Evolutionary conservation across 163 green algal species (phyloP), one percentile per base, ranked within the genome.

Genomic region (Chlorella variabilis): DNA sequence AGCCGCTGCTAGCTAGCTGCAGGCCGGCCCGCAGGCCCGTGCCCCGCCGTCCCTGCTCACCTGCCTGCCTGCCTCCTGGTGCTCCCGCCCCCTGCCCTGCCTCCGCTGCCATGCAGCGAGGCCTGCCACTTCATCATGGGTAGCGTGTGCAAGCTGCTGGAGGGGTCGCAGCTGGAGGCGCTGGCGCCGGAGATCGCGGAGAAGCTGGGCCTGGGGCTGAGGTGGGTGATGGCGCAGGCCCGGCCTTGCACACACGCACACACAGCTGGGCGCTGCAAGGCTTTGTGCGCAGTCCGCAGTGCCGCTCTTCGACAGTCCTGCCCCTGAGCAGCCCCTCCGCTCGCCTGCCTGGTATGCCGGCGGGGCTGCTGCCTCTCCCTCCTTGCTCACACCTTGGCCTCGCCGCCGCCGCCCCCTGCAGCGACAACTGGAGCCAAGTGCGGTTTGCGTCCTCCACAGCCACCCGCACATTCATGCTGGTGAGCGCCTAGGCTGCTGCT

Each of bases 361-460:
- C n/a, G n/a, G n/a, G n/a, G n/a, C n/a, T 54, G 45, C 45, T 54
- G 11, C 45, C 15, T 11, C 45, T 62, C 23, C 7, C 18, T n/a
- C 54, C 54, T 62, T 62, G 15, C 20, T 62, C 54, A 62, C 54
- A 62, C 7, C 59, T 38, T 59, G 23, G 4, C 66, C 66, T 6
- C 6, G 18, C 23, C 23, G 54, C 59, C 23, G 34, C 29, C 2
- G 11, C 23, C 15, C 5, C 48, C 33, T 48, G 58, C 74, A 92
- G 84, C 39, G 95, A 98, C 88, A 98, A 97, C 84, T 98, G 95
- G 95, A 96, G 91, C 78, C 94, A 95, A 87, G 93, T 97, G 18
- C 87, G 93, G n/a, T 95, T 94, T 79, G 91, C 92, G 0, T 90
- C 95, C 11, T 94, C 87, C 49, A 84, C 91, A 13, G 92, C 91